Evolutionary conservation across 1,284 basidiomycete species (phyloP), one percentile per base, ranked within the genome.

Genomic region (Pseudozyma tsukubaensis): DNA sequence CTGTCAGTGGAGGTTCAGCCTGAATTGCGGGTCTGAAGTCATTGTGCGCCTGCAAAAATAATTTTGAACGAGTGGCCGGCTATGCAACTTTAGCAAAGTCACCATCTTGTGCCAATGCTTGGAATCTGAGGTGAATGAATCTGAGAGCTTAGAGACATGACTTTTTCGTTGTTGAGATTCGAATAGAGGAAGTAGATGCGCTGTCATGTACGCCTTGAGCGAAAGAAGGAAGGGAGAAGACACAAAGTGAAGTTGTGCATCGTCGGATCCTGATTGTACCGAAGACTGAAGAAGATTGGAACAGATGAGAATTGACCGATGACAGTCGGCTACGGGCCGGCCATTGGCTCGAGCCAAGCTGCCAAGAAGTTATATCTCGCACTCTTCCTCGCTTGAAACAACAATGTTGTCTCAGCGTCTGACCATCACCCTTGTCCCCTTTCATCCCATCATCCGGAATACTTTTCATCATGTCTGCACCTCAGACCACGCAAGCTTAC

Each of bases 401-500:
- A 29, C 3, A 29, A 7, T 24, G 7, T 16, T 18, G 18, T 19
- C 42, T n/a, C 16, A 10, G 42, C 16, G 13, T 43, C 16, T 45
- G 21, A 9, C 44, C 19, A 9, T 43, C 19, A 19, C 42, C 19
- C 32, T 35, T 10, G 21, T 19, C 53, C 7, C 21, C 50, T 18
- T 49, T 40, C 48, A 35, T 40, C 52, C 14, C 7, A 29, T 29
- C 36, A 5, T 4, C n/a, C 29, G 21, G 18, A n/a, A 13, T 13
- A 32, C 2, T 16, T 16, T 13, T 19, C 24, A 55, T 9, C 34
- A 55, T 69, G 66, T 59, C 56, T 42, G 16, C 50, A 11, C 63
- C 63, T 18, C 40, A 19, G 1, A 60, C 19, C 11, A 68, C 71
- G 1, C 50, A 65, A 47, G 61, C 61, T 1, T 73, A 69, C 42